Base-by-base conservation (phyloP, 1,139 yeast genomes). In the Pichia sp. region DNA sequence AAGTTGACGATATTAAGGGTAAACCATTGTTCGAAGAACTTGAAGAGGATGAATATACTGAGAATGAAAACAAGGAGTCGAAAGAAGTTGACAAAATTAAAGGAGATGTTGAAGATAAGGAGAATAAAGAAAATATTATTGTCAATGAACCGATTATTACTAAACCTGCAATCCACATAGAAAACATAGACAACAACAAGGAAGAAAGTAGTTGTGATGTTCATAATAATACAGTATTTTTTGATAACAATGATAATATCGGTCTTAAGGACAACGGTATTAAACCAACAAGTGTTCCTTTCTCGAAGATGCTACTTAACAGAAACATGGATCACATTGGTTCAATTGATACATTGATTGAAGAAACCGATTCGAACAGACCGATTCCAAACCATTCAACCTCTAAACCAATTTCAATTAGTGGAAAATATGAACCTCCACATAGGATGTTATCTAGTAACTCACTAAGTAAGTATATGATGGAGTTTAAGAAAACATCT, bases 11-110 rank as follows among this genome's bases (percentile, higher is more conserved):
- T 30, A 39, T 20, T n/a, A 34, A 42, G 9, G 46, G 38, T 25
- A 41, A 39, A 4, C 16, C 48, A 20, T 37, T 41, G 23, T 34
- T 45, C 23, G 52, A 52, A 3, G 50, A 39, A 25, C 20, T 27
- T 8, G 51, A 47, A 39, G 73, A 70, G 38, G 68, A 65, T 11
- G 63, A 96, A 15, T 49, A 38, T 18, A 37, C 45, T 26, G 36
- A 20, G 11, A 23, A 40, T 8, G 44, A 41, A n/a, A 29, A 39
- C 3, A n/a, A 47, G 12, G 29, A 39, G 16, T 20, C 50, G 46
- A 3, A 23, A 44, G 11, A 20, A 15, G 8, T n/a, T n/a, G n/a
- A n/a, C n/a, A n/a, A n/a, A n/a, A n/a, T n/a, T n/a, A 3, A 13
- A 12, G 16, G 9, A 7, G 16, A 23, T 23, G 27, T 15, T 7